Evolutionary conservation across 2,329 filamentous ascomycete genomes (phyloP).

Genomic region (Triangularia setosa): DNA sequence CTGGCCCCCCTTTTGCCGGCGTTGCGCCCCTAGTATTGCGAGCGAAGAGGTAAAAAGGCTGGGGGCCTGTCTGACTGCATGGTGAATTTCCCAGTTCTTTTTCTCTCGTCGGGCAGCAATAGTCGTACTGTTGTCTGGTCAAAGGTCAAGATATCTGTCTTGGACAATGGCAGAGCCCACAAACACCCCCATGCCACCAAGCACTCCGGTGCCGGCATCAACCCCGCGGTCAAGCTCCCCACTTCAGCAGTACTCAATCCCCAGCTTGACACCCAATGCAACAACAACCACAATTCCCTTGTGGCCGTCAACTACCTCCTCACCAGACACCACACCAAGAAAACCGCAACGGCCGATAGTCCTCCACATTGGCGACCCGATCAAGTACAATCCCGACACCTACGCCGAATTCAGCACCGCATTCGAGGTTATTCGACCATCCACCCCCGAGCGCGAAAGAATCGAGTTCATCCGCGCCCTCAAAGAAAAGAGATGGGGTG

Average conservation of each 20-base stretch:
- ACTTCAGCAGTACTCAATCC: conserved; percentile 17
- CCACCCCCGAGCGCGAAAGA: conserved; percentile 47
- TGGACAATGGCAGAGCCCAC: conserved; percentile 30
- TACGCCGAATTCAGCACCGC: conserved; percentile 40
- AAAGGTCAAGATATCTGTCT: neutral
- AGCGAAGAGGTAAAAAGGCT: neutral
- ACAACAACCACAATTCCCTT: conserved; percentile 19
- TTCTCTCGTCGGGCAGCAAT: neutral
- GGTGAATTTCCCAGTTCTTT: neutral
- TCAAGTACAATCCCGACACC: conserved; percentile 47
- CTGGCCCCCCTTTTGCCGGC: neutral
- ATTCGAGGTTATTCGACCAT: conserved; percentile 51
- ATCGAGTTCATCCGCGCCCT: conserved; percentile 47
- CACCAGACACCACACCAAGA: conserved; percentile 4
- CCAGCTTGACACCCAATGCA: conserved; percentile 27
- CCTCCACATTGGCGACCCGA: conserved; percentile 68
- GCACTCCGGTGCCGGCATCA: conserved; percentile 29
- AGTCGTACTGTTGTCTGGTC: neutral
- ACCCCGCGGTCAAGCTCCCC: conserved; percentile 31
- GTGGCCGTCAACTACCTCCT: neutral
- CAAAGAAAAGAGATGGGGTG: conserved; percentile 49
- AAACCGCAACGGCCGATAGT: conserved; percentile 46
- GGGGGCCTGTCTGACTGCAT: neutral
- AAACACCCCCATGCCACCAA: conserved; percentile 29
- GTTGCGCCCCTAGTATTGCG: neutral